These are phyloP conservation scores for Neckera pumila DNA, from an alignment of 225 moss, liverwort and hornwort genomes.

Conservation along the genomic window DNA sequence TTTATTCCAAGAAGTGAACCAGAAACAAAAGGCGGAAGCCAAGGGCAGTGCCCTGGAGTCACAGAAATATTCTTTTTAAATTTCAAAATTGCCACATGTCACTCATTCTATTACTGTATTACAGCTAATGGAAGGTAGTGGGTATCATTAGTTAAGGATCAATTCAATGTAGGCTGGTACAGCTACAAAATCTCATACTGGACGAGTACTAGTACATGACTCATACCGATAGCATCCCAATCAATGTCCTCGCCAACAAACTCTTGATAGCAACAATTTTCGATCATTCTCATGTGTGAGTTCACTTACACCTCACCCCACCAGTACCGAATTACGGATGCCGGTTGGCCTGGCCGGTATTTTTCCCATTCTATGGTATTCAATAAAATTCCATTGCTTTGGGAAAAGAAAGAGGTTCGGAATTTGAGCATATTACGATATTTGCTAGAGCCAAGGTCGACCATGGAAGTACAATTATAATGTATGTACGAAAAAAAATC, in stretches of 20 bases:
- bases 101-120: background rate
- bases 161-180: background rate
- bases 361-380: background rate
- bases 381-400: background rate
- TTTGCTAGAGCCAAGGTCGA: background rate
- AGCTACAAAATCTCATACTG: background rate
- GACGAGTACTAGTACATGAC: background rate
- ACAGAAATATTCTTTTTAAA: background rate
- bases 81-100: background rate
- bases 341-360: background rate
- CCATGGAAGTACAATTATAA: background rate
- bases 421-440: background rate
- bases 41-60: too few species aligned
- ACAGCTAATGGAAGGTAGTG: background rate
- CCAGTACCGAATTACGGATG: too few species aligned
- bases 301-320: background rate
- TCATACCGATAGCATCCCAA: slow-evolving; percentile 1
- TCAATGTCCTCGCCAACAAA: slow-evolving; percentile 7
- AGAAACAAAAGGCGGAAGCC: too few species aligned
- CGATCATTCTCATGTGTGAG: background rate
- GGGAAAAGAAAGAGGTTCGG: background rate
- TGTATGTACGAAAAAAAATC: background rate
- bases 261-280: background rate
- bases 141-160: background rate
- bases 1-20: too few species aligned